Percentiles rank a stretch among this genome's conserved stretches.
Evolutionary conservation across 2,329 filamentous ascomycete genomes (phyloP).

Genomic region (Arachnopeziza araneosa): DNA sequence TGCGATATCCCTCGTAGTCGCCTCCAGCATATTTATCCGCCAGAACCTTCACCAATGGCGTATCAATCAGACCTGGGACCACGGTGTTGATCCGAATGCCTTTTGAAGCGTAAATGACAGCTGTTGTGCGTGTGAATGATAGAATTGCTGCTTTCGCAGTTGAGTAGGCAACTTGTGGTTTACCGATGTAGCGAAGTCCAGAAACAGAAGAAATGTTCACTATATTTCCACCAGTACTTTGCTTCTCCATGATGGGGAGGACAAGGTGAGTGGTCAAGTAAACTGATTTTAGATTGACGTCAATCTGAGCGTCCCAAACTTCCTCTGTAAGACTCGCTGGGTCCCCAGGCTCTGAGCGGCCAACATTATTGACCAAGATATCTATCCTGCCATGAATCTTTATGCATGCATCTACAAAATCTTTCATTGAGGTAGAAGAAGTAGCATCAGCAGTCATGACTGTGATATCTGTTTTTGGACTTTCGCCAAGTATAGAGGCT

Average conservation of each 20-base stretch:
- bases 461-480: constrained; percentile 35
- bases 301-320: constrained; percentile 47
- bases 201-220: constrained; percentile 47
- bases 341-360: constrained; percentile 47
- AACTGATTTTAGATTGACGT: constrained; percentile 51
- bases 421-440: constrained; percentile 44
- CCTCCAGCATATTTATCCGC: constrained; percentile 40
- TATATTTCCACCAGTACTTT: constrained; percentile 36
- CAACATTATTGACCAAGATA: constrained; percentile 57
- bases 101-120: constrained; percentile 43
- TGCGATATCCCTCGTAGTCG: constrained; percentile 43
- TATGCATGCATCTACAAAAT: constrained; percentile 46
- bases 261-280: constrained; percentile 48
- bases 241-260: constrained; percentile 48
- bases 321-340: constrained; percentile 44
- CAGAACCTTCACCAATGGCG: constrained; percentile 43
- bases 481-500: constrained; percentile 33
- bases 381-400: constrained; percentile 50
- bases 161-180: constrained; percentile 49
- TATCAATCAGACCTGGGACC: constrained; percentile 52
- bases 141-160: constrained; percentile 46
- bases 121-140: constrained; percentile 44
- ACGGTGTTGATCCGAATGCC: constrained; percentile 48
- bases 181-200: constrained; percentile 45
- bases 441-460: constrained; percentile 47